Base-by-base conservation (phyloP, 2,329 filamentous ascomycete species). In the Fusarium devonianum region DNA sequence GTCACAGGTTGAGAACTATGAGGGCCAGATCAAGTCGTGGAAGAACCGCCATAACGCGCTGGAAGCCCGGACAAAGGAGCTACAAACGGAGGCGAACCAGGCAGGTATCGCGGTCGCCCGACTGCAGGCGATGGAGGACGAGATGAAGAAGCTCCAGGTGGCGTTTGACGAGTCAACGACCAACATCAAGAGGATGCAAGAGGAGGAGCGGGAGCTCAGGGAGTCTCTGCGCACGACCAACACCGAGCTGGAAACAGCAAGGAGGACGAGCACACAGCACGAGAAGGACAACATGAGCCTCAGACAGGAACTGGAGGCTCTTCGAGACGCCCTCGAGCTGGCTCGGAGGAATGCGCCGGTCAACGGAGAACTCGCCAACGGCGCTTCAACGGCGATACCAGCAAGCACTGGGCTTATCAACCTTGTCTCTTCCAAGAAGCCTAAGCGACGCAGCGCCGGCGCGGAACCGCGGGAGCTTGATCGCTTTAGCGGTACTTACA, bases 71-170 rank as follows among this genome's bases (percentile, higher is more conserved):
- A 89, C 92, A 35, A 96, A 96, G 76, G 94, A 99, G 70, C 81
- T 99, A 45, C 94, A 99, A 73, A 88, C 88, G 23, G 94, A 99
- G 73, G 94, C 94, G 53, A 99, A 99, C 73, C 93, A 97, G 75
- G 94, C 93, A 44, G 94, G 94, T 75, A 97, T 97, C 66, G 90
- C 90, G 3, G 92, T 93, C 42, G 94, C 94, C 58, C 89, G 91
- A 61, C 80, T 99, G 44, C 86, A 89, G 64, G 90, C 88, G 37
- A 90, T 97, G 86, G 94, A 99, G 71, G 89, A 92, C 63, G 94
- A 99, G 68, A 96, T 97, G 89, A 87, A 87, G 77, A 92, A 90
- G 73, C 79, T 97, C 38, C 92, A 97, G 73, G 78, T 83, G 53
- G 94, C 84, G 68, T 95, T 96, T 73, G 90, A 95, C 48, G 94